Evolutionary conservation across 768 basidiomycete species (phyloP), one percentile per base, ranked within the genome.

Genomic region (Lentinula sp.): DNA sequence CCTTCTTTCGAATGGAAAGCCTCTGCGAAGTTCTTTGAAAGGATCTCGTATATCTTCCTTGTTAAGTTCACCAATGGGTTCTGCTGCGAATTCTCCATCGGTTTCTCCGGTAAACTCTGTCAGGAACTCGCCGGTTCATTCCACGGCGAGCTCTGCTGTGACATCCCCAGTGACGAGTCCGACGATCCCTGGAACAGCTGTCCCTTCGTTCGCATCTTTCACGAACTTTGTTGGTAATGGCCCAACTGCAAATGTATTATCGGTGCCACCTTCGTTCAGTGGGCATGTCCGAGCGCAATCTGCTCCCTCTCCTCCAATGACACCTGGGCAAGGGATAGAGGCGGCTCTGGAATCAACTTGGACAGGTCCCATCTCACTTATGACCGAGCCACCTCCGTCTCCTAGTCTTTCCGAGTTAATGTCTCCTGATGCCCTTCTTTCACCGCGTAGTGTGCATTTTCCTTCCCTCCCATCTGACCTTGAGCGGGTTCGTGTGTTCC

Each of bases 361-460:
- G 46, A 48, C 55, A 53, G 45, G 61, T 6, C 33, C 66, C 57
- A 20, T 33, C 4, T 43, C 53, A 45, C 42, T 39, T 8, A 43
- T 23, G 18, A 20, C 20, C 55, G 66, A 20, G 54, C 32, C 59
- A 41, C 57, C 64, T 33, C 4, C 43, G 13, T 56, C 55, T 28
- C 55, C 55, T 43, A 41, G 53, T 8, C 10, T 43, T 15, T 56
- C 55, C 0, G 41, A 54, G 1, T 18, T 36, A 16, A 56, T 56
- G 55, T 20, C 57, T 58, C 50, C 50, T 33, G 50, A 36, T 51
- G 6, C 54, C 43, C 36, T 65, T 83, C 57, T 63, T 36, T 76
- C 78, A 16, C 84, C 82, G 1, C 96, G 95, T 76, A 88, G 86
- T 57, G 95, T 98, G 0, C 95, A 95, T 69, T 98, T 98, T 67